Base-by-base conservation (phyloP, 768 basidiomycete species). In the Mycena belliarum region DNA sequence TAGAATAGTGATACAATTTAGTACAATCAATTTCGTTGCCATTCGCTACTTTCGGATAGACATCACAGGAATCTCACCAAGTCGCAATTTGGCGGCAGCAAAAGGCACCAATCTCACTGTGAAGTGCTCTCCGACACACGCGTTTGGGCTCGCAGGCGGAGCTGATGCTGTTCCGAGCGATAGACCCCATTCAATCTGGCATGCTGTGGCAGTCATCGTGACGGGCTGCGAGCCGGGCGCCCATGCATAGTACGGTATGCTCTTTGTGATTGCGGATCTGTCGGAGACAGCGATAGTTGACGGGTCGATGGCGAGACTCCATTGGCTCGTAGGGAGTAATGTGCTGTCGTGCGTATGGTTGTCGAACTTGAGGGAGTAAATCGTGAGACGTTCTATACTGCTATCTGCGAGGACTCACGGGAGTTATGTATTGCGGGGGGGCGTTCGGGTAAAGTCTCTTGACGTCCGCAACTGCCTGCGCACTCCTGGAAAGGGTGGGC, bases 51-150 rank as follows among this genome's bases (percentile, higher is more conserved):
- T 35, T n/a, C n/a, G n/a, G 37, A 12, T 41, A 32, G 58, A 59
- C 72, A 76, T 73, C 6, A 73, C 71, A 6, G 76, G 76, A 26
- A 78, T 71, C 48, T 78, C 77, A 23, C 77, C 75, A 25, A 78
- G 63, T 4, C 76, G 63, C 60, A 77, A 50, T 59, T 74, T 76
- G 6, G 75, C 75, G 21, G 71, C 73, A 29, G 68, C 76, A 58
- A 76, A 78, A 9, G 77, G 76, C 21, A 75, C 74, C 11, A 76
- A 63, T 29, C 72, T 76, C 40, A 72, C 75, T 41, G 68, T 65
- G 53, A 73, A 70, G 6, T 64, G 52, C 10, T 68, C 58, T 26
- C 72, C 73, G 16, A 65, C 51, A 45, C 77, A 78, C 0, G 61
- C 43, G 47, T 70, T 72, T 0, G 76, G 76, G 51, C 73, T 74